These are phyloP conservation scores for Vanderwaltozyma verrucispora DNA, from an alignment of 805 yeast species.

Conservation along the genomic window DNA sequence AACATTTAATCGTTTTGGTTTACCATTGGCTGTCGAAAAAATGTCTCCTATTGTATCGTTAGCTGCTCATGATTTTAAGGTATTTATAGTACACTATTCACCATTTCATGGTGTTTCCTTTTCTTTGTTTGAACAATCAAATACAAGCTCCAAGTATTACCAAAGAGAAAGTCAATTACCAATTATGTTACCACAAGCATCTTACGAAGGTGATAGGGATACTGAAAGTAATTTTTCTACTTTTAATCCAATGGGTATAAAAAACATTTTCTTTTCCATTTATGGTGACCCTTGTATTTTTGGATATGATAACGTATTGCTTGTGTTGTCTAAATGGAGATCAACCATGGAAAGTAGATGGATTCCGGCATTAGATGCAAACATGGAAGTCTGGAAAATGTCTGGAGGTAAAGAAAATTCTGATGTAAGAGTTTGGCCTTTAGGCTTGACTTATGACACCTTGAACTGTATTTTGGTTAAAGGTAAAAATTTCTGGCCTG, in stretches of 20 bases:
- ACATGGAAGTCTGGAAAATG: slow-evolving; percentile 37
- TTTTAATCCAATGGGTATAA: slow-evolving; percentile 30
- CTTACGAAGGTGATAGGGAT: slow-evolving; percentile 20
- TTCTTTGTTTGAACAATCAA: slow-evolving; percentile 22
- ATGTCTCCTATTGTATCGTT: slow-evolving; percentile 64
- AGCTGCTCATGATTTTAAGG: slow-evolving; percentile 47
- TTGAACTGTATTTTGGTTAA: slow-evolving; percentile 67
- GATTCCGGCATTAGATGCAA: slow-evolving; percentile 67
- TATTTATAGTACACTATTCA: slow-evolving; percentile 41
- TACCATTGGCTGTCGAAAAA: slow-evolving; percentile 59
- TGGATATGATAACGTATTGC: slow-evolving; percentile 65
- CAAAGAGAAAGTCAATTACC: slow-evolving; percentile 41
- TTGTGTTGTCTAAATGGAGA: slow-evolving; percentile 72
- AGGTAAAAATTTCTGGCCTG: slow-evolving; percentile 57
- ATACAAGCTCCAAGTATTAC: slow-evolving; percentile 25
- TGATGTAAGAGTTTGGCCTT: slow-evolving; percentile 74
- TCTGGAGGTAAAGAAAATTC: slow-evolving; percentile 34
- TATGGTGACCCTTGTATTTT: slow-evolving; percentile 86
- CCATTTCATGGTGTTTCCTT: slow-evolving; percentile 20
- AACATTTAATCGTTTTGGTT: slow-evolving; percentile 60
- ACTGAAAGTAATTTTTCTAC: slow-evolving; percentile 22
- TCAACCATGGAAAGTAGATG: slow-evolving; percentile 66
- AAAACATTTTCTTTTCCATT: slow-evolving; percentile 73
- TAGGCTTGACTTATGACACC: slow-evolving; percentile 62
- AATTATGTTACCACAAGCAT: slow-evolving; percentile 18